Evolutionary conservation across 2,329 filamentous ascomycete genomes (phyloP).

Genomic region (Laburnicola sp.): DNA sequence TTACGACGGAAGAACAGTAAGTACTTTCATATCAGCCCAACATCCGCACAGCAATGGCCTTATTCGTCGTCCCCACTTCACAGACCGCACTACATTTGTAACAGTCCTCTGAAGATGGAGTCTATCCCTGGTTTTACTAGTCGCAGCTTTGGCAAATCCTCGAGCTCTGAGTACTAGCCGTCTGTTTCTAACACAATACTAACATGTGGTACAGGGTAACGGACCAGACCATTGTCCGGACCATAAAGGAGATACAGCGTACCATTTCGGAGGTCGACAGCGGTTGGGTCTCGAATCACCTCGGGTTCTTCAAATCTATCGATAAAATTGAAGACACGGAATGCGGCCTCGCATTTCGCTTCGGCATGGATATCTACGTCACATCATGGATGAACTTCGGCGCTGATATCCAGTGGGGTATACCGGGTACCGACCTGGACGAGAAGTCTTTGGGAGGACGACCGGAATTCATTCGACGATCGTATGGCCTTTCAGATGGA

Average conservation of each 20-base stretch:
- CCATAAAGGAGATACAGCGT: slow-evolving; percentile 31
- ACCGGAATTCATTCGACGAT: slow-evolving; percentile 40
- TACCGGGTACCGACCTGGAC: slow-evolving; percentile 36
- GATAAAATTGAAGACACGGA: slow-evolving; percentile 37
- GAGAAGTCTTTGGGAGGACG: slow-evolving; percentile 29
- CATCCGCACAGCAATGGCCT: neutral
- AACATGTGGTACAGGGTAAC: slow-evolving; percentile 32
- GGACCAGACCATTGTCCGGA: slow-evolving; percentile 30
- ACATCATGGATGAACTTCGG: slow-evolving; percentile 43
- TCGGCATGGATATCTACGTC: slow-evolving; percentile 41
- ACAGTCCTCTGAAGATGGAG: too few species aligned
- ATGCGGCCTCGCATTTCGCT: slow-evolving; percentile 30
- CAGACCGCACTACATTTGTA: slow-evolving; percentile 12
- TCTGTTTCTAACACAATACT: slow-evolving; percentile 11
- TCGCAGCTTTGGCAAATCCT: too few species aligned
- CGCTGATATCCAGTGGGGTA: slow-evolving; percentile 37
- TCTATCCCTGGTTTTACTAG: too few species aligned
- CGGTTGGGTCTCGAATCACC: slow-evolving; percentile 35
- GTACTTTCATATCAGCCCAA: slow-evolving; percentile 12
- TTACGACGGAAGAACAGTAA: slow-evolving; percentile 34
- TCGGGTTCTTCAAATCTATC: slow-evolving; percentile 36
- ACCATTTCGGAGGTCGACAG: slow-evolving; percentile 36
- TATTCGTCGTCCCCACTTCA: neutral
- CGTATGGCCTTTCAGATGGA: slow-evolving; percentile 36
- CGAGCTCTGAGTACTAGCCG: slow-evolving; percentile 7